Evolutionary conservation across 805 yeast species (phyloP).

Genomic region (Tetrapisispora iriomotensis): DNA sequence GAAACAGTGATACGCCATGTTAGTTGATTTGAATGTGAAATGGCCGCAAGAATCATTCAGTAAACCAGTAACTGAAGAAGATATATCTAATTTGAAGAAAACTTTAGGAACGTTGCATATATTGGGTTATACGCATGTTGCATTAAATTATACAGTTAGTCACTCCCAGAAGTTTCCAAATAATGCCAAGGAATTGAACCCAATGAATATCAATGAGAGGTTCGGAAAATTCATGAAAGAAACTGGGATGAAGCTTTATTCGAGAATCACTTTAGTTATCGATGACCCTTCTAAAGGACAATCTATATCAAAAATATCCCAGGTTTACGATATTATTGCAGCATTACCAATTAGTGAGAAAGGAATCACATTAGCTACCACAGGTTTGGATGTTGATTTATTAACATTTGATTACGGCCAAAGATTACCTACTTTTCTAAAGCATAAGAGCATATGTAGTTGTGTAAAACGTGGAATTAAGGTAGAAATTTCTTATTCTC

Average conservation of each 20-base stretch:
- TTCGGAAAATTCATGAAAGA: conserved; percentile 25
- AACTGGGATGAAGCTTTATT: conserved; percentile 41
- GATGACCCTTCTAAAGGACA: conserved; percentile 74
- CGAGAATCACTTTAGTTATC: conserved; percentile 66
- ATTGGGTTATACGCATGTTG: conserved; percentile 68
- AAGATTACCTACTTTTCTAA: conserved; percentile 64
- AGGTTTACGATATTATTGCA: conserved; percentile 66
- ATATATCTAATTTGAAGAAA: conserved; percentile 38
- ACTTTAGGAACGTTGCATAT: conserved; percentile 44
- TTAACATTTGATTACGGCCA: conserved; percentile 59
- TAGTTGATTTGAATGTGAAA: conserved; percentile 60
- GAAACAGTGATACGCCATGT: conserved; percentile 24
- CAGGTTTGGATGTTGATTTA: conserved; percentile 71
- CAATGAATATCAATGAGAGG: conserved; percentile 28
- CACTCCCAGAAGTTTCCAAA: conserved; percentile 46
- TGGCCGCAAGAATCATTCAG: conserved; percentile 55
- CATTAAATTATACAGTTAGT: conserved; percentile 53
- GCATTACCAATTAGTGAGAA: conserved; percentile 74
- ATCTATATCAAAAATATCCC: conserved; percentile 29
- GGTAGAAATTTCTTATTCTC: conserved; percentile 66
- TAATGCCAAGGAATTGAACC: conserved; percentile 34
- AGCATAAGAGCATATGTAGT: conserved; percentile 75
- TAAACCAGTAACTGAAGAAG: conserved; percentile 32
- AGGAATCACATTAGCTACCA: conserved; percentile 63
- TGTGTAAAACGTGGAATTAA: conserved; percentile 76